Base-by-base conservation (phyloP, 345 rosid genomes). In the Bretschneidera sinensis region DNA sequence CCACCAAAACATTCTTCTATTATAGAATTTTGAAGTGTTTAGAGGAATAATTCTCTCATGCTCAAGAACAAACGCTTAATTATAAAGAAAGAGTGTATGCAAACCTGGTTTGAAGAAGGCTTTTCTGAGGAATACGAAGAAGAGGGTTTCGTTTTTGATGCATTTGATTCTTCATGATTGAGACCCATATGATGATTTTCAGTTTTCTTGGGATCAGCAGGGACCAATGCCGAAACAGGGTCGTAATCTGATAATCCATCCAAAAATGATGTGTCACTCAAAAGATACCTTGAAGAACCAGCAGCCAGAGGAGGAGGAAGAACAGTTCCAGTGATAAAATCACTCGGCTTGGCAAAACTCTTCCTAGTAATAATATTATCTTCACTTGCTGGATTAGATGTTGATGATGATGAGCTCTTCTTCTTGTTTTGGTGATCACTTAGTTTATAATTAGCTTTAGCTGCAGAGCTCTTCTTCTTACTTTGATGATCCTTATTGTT, bases 221-320 rank as follows among this genome's bases (percentile, higher is more conserved):
- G 66, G 61, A 55, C 74, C 59, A 74, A 61, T 17, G 66, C 57
- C 24, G 75, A 64, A 70, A 59, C 79, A 2, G 78, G 80, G 23
- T 81, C 84, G 51, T 65, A 61, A 70, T 71, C 92, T 19, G 73
- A 6, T 1, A 76, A 62, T 22, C 83, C 86, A 61, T 80, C 69
- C 9, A 65, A 54, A 63, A 64, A 54, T 17, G 31, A 65, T 11
- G 75, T 28, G 43, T 85, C 88, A 35, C 88, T 72, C 65, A 88
- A 66, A 23, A 86, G 89, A 75, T 77, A 82, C 72, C 96, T 84
- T 0, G 96, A 63, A 6, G 96, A 91, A 35, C 82, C 89, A 48
- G 79, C 72, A n/a, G 97, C n/a, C n/a, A n/a, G n/a, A n/a, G n/a
- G n/a, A n/a, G n/a, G n/a, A n/a, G n/a, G n/a, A n/a, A n/a, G n/a